phyloP scores from a whole-genome alignment of 208 protist genomes.

The Leishmania gerbilli region DNA sequence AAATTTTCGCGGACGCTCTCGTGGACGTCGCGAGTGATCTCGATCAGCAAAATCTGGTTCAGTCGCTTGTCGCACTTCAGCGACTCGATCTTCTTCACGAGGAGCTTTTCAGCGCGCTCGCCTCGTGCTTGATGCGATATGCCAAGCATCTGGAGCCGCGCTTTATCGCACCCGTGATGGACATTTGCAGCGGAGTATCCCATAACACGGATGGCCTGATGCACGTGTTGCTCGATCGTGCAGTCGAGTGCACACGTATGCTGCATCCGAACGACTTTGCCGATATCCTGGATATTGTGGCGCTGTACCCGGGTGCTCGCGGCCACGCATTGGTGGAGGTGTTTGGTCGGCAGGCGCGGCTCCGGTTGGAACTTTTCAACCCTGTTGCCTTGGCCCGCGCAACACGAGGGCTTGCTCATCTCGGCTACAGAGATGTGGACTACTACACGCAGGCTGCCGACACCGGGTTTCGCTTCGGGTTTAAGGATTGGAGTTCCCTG shows the following conservation, averaged over 20 bases:
- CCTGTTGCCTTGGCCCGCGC: conserved; percentile 42
- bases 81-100: conserved; percentile 73
- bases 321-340: conserved; percentile 65
- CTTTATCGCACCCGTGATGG: conserved; percentile 75
- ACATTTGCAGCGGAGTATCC: conserved; percentile 76
- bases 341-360: conserved; percentile 68
- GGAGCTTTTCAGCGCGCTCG: conserved; percentile 61
- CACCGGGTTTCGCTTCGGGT: conserved; percentile 71
- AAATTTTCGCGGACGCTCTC: conserved; percentile 87
- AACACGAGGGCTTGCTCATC: conserved; percentile 68
- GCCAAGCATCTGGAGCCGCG: conserved; percentile 44
- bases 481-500: conserved; percentile 71
- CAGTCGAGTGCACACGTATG: conserved; percentile 61
- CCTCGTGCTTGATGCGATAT: conserved; percentile 44
- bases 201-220: conserved; percentile 69
- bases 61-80: conserved; percentile 73
- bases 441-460: conserved; percentile 77
- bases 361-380: conserved; percentile 80
- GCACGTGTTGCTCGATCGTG: conserved; percentile 61
- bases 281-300: conserved; percentile 66
- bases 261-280: conserved; percentile 66
- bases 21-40: conserved; percentile 75
- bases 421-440: conserved; percentile 74
- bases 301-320: conserved; percentile 72
- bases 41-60: conserved; percentile 64